phyloP scores from a whole-genome alignment of 192 early-diverging fungal genomes.

The Coemansia guatemalensis region DNA sequence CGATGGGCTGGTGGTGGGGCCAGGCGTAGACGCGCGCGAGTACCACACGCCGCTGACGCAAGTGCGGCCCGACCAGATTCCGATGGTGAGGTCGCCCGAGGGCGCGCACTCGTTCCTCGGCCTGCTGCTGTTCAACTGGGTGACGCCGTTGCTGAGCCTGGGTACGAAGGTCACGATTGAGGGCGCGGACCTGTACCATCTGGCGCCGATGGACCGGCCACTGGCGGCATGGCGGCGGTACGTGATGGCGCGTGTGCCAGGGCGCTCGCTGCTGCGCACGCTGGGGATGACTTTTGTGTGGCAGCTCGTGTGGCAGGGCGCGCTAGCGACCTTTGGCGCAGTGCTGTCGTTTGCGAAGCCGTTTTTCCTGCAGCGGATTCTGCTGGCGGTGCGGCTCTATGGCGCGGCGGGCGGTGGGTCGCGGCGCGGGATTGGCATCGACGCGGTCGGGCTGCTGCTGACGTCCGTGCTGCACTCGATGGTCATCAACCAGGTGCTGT shows the following conservation, averaged over 20 bases:
- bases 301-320: slow-evolving; percentile 48
- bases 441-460: slow-evolving; percentile 63
- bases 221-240: slow-evolving; percentile 42
- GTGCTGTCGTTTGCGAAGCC: slow-evolving; percentile 54
- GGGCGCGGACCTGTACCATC: slow-evolving; percentile 61
- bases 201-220: slow-evolving; percentile 57
- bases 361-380: slow-evolving; percentile 61
- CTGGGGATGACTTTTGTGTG: slow-evolving; percentile 46
- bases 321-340: slow-evolving; percentile 44
- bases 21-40: slow-evolving; percentile 11
- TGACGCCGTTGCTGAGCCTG: slow-evolving; percentile 62
- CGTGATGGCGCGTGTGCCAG: slow-evolving; percentile 5
- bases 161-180: slow-evolving; percentile 58
- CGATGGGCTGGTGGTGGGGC: not conserved
- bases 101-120: slow-evolving; percentile 24
- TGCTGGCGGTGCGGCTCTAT: slow-evolving; percentile 57
- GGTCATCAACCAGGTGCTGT: slow-evolving; percentile 61
- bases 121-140: slow-evolving; percentile 56
- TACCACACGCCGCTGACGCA: slow-evolving; percentile 36
- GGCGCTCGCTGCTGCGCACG: slow-evolving; percentile 32
- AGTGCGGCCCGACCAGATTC: slow-evolving; percentile 19
- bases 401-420: not conserved
- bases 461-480: slow-evolving; percentile 54
- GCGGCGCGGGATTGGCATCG: slow-evolving; percentile 40
- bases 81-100: slow-evolving; percentile 37